Percentiles rank a stretch among this genome's conserved stretches.
These are phyloP conservation scores for Elsinoe ampelina DNA, from an alignment of 2,329 filamentous ascomycete species.

Conservation along the genomic window DNA sequence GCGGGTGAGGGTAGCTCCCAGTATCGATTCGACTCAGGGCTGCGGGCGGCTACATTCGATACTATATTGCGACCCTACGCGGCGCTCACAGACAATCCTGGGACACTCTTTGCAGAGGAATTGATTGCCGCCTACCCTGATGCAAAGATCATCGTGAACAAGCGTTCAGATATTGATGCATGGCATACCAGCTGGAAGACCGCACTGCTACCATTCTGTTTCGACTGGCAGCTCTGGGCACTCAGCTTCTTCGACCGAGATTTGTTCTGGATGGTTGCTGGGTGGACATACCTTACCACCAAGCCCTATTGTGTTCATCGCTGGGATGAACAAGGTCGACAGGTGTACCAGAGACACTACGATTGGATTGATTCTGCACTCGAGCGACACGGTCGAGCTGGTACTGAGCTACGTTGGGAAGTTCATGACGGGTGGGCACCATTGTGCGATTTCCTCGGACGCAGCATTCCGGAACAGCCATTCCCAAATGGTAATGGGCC, in stretches of 20 bases:
- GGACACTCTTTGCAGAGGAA: conserved; percentile 16
- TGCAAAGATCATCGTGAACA: conserved; percentile 19
- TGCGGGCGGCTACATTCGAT: conserved; percentile 15
- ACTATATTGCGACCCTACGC: conserved; percentile 14
- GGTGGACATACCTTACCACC: not conserved
- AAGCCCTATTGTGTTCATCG: not conserved
- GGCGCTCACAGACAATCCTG: conserved; percentile 16
- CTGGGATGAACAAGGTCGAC: not conserved
- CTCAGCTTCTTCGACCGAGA: not conserved
- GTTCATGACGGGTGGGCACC: not conserved
- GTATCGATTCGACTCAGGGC: not conserved
- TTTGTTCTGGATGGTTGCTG: conserved; percentile 1
- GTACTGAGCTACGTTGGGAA: not conserved
- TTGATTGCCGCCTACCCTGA: conserved; percentile 18
- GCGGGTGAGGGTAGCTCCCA: not conserved
- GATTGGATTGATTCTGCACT: not conserved
- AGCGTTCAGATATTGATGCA: conserved; percentile 13
- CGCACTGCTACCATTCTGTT: not conserved
- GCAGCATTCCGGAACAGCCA: not conserved
- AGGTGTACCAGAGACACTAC: not conserved
- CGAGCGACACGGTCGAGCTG: not conserved
- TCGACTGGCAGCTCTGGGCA: not conserved
- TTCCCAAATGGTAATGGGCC: not conserved
- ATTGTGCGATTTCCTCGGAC: not conserved
- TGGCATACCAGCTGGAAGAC: conserved; percentile 1